These are phyloP conservation scores for Sporothrix schenckii DNA, from an alignment of 2,329 filamentous ascomycete species.

Conservation along the genomic window DNA sequence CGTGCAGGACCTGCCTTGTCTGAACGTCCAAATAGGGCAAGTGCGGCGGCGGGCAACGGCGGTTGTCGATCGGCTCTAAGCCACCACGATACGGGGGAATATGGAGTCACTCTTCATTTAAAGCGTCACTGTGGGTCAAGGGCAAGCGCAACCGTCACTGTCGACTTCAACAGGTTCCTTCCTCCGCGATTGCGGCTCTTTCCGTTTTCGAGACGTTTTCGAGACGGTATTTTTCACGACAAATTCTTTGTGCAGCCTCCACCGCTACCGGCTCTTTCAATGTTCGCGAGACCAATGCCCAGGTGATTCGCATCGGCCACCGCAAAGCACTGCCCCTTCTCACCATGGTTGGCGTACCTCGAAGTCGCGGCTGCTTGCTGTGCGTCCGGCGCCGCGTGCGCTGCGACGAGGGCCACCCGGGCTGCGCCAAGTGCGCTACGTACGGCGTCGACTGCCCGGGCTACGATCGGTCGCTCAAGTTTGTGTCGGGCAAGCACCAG, in stretches of 20 bases:
- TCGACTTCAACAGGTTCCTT: not conserved
- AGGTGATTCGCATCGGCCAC: not conserved
- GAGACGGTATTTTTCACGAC: not conserved
- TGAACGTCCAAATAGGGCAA: too few species aligned
- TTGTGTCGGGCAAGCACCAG: slow-evolving; percentile 47
- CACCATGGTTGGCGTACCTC: slow-evolving; percentile 47
- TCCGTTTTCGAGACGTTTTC: not conserved
- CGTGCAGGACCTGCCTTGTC: not conserved
- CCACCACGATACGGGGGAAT: slow-evolving; percentile 10
- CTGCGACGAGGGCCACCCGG: slow-evolving; percentile 52
- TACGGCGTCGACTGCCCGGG: slow-evolving; percentile 47
- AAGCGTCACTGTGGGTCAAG: slow-evolving; percentile 1
- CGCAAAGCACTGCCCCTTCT: too few species aligned
- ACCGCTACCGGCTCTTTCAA: too few species aligned
- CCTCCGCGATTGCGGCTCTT: not conserved
- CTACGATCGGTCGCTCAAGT: slow-evolving; percentile 47
- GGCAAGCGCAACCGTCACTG: slow-evolving; percentile 9
- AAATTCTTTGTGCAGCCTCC: too few species aligned
- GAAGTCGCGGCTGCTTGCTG: slow-evolving; percentile 47
- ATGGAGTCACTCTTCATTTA: not conserved
- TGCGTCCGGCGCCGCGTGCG: slow-evolving; percentile 49
- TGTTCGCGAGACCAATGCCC: not conserved
- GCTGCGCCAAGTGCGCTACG: slow-evolving; percentile 46
- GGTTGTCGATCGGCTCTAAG: not conserved
- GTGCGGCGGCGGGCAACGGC: not conserved